Percentiles rank a stretch among this genome's conserved stretches.
These are phyloP conservation scores for Podaxis sp. DNA, from an alignment of 768 basidiomycete genomes.

Conservation along the genomic window DNA sequence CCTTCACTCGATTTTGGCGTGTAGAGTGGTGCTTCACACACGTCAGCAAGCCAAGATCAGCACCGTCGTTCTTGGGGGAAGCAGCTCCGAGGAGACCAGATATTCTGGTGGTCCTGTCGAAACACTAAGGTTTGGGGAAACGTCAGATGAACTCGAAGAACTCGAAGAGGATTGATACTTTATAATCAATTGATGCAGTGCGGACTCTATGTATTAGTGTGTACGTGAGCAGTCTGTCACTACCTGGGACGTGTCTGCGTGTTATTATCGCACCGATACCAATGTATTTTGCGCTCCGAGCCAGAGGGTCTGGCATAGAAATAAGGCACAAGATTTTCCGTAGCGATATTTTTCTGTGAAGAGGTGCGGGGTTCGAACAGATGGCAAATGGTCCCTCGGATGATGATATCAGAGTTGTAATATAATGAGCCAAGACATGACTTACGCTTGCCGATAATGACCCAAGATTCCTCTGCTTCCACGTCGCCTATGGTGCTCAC, in stretches of 20 bases:
- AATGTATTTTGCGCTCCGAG: too few relatives aligned
- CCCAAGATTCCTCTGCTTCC: conserved; percentile 45
- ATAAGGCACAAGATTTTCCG: too few relatives aligned
- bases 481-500: conserved; percentile 56
- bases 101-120: background rate
- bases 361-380: too few relatives aligned
- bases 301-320: too few relatives aligned
- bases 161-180: background rate
- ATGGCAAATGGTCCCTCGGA: conserved; percentile 3
- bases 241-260: too few relatives aligned
- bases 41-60: background rate
- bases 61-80: background rate
- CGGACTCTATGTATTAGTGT: too few relatives aligned
- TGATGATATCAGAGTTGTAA: background rate
- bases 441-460: conserved; percentile 23
- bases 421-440: background rate
- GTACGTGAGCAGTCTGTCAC: too few relatives aligned
- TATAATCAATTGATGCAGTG: background rate
- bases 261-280: too few relatives aligned
- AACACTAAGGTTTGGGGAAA: background rate
- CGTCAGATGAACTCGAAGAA: background rate
- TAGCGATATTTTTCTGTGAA: background rate
- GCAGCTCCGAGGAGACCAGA: background rate
- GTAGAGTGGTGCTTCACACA: conserved; percentile 12
- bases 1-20: conserved; percentile 7